phyloP scores from a whole-genome alignment of 163 green algal genomes.

The Scenedesmus sp. region DNA sequence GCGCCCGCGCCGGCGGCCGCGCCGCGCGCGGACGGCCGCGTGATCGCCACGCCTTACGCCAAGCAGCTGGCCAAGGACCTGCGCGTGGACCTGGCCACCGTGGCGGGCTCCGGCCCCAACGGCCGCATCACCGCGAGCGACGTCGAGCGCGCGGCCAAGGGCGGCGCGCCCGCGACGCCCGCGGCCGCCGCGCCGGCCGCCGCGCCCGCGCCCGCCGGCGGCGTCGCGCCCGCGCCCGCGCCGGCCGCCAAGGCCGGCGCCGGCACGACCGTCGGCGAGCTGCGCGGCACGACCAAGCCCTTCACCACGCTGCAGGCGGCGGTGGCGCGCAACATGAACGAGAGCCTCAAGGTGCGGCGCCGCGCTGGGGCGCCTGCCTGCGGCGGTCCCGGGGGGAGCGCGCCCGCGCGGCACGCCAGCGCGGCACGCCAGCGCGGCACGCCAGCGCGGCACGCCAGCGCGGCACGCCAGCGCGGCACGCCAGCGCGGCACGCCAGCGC shows the following conservation, averaged over 20 bases:
- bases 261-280: slow-evolving; percentile 80
- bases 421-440: no score
- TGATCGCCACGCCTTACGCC: slow-evolving; percentile 97
- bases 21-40: slow-evolving; percentile 72
- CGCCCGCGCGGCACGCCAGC: no score
- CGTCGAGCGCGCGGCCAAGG: slow-evolving; percentile 76
- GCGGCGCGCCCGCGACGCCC: slow-evolving; percentile 49
- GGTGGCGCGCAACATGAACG: slow-evolving; percentile 95
- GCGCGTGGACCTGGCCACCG: slow-evolving; percentile 84
- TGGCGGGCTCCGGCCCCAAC: slow-evolving; percentile 87
- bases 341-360: slow-evolving; percentile 77
- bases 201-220: slow-evolving; percentile 49
- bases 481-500: no score
- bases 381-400: no score
- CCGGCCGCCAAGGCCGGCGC: slow-evolving; percentile 55
- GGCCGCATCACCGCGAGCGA: slow-evolving; percentile 92
- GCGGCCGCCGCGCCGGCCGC: slow-evolving; percentile 51
- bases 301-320: slow-evolving; percentile 93
- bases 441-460: no score
- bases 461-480: no score
- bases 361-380: no score
- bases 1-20: slow-evolving; percentile 56
- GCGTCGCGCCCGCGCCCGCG: slow-evolving; percentile 51
- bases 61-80: slow-evolving; percentile 99
- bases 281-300: slow-evolving; percentile 86